Conservation (phyloP, 176 grass and related monocot genomes). For the Lolium perenne region DNA sequence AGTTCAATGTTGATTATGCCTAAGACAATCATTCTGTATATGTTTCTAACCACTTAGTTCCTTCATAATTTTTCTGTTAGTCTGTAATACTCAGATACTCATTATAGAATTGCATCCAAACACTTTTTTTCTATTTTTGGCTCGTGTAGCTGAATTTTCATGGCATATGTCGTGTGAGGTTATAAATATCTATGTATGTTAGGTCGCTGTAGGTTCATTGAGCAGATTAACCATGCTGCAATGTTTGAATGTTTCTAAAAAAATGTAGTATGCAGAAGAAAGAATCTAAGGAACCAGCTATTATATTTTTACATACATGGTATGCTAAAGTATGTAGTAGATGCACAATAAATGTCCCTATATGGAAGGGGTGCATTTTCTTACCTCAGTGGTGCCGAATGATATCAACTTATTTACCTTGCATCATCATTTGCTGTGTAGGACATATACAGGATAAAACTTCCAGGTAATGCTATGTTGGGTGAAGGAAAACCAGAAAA, state of each 20-base stretch:
- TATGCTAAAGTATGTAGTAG: constrained; percentile 15
- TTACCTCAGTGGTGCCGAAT: neutral
- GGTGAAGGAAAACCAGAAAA: constrained; percentile 99
- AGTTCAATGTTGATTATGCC: constrained; percentile 1
- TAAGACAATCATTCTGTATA: constrained; percentile 27
- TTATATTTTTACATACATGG: neutral
- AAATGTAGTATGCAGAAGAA: neutral
- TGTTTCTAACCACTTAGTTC: constrained; percentile 12
- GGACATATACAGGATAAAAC: constrained; percentile 98
- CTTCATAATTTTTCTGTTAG: constrained; percentile 7
- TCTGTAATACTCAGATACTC: constrained; percentile 7
- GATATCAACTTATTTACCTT: constrained; percentile 27
- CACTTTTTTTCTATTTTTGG: constrained; percentile 16
- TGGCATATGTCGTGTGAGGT: neutral
- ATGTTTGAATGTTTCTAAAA: neutral
- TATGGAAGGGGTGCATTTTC: constrained; percentile 11
- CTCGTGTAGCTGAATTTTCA: neutral
- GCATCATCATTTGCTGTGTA: constrained; percentile 40
- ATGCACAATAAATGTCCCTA: neutral
- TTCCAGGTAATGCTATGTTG: constrained; percentile 85
- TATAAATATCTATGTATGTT: constrained; percentile 23
- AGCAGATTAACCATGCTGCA: neutral
- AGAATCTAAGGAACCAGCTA: neutral
- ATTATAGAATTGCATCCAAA: neutral
- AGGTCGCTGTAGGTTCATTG: neutral